Conservation (phyloP, 2,329 filamentous ascomycete genomes). For the Colletotrichum chrysophilum region DNA sequence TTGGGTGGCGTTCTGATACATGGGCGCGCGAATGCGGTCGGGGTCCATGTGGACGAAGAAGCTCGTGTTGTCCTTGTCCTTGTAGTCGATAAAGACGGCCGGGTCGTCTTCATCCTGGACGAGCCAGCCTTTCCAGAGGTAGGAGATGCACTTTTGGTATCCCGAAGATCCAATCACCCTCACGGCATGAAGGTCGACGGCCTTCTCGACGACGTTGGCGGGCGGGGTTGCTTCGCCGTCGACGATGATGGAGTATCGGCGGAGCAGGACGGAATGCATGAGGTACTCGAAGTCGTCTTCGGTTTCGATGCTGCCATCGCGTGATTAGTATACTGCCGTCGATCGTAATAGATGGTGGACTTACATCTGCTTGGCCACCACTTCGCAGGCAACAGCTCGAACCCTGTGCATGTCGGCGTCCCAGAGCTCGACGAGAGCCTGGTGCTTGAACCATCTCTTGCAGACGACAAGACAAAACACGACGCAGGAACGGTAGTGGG, state of each 20-base stretch:
- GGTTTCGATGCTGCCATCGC: slow-evolving; percentile 70
- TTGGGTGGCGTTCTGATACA: slow-evolving; percentile 91
- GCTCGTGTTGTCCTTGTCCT: slow-evolving; percentile 76
- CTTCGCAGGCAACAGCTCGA: slow-evolving; percentile 83
- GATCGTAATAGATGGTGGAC: background rate
- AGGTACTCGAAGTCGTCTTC: slow-evolving; percentile 83
- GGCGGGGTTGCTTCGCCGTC: slow-evolving; percentile 75
- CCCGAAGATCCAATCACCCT: slow-evolving; percentile 88
- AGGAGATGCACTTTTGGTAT: slow-evolving; percentile 93
- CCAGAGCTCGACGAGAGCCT: slow-evolving; percentile 85
- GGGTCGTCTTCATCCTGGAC: slow-evolving; percentile 95
- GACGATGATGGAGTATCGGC: slow-evolving; percentile 83
- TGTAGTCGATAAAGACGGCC: slow-evolving; percentile 87
- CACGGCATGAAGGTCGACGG: slow-evolving; percentile 90
- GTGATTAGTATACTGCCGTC: background rate
- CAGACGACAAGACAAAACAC: slow-evolving; percentile 82
- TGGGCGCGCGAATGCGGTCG: slow-evolving; percentile 89
- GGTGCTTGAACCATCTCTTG: slow-evolving; percentile 77
- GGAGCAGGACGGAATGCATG: slow-evolving; percentile 81
- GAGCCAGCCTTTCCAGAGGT: slow-evolving; percentile 95
- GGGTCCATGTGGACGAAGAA: slow-evolving; percentile 89
- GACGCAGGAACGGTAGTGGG: slow-evolving; percentile 78
- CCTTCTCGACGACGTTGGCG: slow-evolving; percentile 89
- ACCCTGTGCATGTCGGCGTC: slow-evolving; percentile 84
- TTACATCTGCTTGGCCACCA: slow-evolving; percentile 79